Evolutionary conservation across 2,329 filamentous ascomycete genomes (phyloP), one percentile per base, ranked within the genome.

Genomic region (Ceratocystiopsis minuta): DNA sequence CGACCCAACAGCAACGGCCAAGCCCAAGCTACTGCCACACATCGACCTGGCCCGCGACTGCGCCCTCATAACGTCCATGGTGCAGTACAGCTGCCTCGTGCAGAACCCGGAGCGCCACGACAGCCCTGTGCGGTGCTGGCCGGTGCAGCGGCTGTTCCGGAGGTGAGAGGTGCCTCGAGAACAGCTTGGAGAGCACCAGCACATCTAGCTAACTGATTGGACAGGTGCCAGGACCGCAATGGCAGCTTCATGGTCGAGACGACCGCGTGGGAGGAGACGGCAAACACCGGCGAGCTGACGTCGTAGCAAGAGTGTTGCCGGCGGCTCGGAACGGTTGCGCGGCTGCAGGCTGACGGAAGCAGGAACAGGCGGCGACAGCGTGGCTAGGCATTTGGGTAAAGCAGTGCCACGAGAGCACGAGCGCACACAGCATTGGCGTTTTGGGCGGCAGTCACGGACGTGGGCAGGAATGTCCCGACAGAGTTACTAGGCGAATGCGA

Each of bases 221-320:
- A 17, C 53, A 78, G 75, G 50, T 78, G 75, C 55, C 60, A 61
- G 45, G 72, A 77, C 55, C 65, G 59, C 50, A 69, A 70, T 14
- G 70, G 69, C 5, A 59, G 45, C 9, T 79, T 78, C 50, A 67
- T 62, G 54, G 68, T 76, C 36, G 75, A 79, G 58, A 79, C 75
- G 18, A 78, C 75, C 13, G 63, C 66, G 36, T 78, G 73, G 74
- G 73, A 78, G 57, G 63, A 50, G 14, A 54, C 53, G 45, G 43
- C 41, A 16, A 28, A 15, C 4, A 32, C 38, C 12, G 43, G 40
- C 28, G 28, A 18, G 24, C 18, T 17, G 32, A 15, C n/a, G 6
- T 24, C 16, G 14, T 34, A 31, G 39, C 34, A 10, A 28, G 2
- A 28, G 24, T 2, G 24, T 28, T 6, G 24, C 24, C 7, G 24